Conservation (phyloP, 345 rosid genomes). For the Nasturtium officinale region DNA sequence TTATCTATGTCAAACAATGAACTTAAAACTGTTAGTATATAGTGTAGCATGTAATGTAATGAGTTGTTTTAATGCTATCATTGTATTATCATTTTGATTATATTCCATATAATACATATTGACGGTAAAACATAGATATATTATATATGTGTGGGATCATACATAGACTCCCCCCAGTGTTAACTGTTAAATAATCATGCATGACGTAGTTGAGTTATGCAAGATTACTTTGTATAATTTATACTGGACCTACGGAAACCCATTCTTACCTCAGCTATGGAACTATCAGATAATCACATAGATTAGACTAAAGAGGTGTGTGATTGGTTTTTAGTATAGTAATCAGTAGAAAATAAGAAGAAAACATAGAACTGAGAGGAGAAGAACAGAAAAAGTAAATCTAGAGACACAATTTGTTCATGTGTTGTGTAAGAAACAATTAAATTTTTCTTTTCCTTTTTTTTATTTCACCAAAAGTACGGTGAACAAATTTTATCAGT, state of each 20-base stretch:
- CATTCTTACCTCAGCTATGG: background rate
- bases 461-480: background rate
- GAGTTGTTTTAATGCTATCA: background rate
- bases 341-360: background rate
- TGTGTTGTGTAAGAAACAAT: too few species aligned
- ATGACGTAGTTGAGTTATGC: background rate
- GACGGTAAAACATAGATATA: background rate
- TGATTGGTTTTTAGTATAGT: constrained; percentile 2
- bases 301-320: background rate
- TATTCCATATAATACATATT: background rate
- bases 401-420: background rate
- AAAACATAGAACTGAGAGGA: background rate
- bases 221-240: background rate
- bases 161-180: background rate
- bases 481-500: background rate
- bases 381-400: background rate
- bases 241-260: background rate
- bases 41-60: too few species aligned
- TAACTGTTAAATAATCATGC: background rate
- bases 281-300: background rate
- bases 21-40: too few species aligned
- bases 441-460: too few species aligned
- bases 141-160: background rate
- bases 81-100: background rate
- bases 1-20: background rate